Conservation (phyloP, 2,329 filamentous ascomycete genomes). For the Byssothecium circinans region DNA sequence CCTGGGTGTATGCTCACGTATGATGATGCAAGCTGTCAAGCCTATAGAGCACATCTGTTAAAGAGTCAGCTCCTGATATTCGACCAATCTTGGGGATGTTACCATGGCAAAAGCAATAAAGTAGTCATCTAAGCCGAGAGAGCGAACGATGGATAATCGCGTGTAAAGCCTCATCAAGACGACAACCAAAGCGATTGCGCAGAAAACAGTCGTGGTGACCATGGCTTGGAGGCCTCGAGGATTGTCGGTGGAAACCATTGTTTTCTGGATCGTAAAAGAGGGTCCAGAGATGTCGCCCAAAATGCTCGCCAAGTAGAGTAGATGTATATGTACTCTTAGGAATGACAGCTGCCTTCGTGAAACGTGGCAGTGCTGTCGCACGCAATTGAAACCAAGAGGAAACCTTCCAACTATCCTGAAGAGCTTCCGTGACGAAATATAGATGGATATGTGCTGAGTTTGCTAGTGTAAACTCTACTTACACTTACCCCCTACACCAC, state of each 20-base stretch:
- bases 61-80: conserved; percentile 2
- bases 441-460: no score
- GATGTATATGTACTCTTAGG: no score
- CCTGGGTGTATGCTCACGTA: conserved; percentile 21
- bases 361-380: no score
- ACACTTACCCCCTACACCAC: no score
- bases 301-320: no score
- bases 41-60: conserved; percentile 30
- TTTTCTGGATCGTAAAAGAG: no score
- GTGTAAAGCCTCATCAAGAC: conserved; percentile 34
- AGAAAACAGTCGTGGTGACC: conserved; percentile 27
- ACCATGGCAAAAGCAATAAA: conserved; percentile 32
- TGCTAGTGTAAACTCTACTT: no score
- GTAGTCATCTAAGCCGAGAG: conserved; percentile 32
- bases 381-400: no score
- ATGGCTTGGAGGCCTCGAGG: conserved; percentile 28
- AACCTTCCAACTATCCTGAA: no score
- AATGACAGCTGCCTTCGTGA: no score
- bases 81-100: conserved; percentile 1
- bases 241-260: conserved; percentile 12
- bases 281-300: no score
- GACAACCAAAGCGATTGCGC: conserved; percentile 23
- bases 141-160: conserved; percentile 32
- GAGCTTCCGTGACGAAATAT: no score
- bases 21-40: conserved; percentile 30